Base-by-base conservation (phyloP, 2,329 filamentous ascomycete genomes). In the Exophiala sideris region DNA sequence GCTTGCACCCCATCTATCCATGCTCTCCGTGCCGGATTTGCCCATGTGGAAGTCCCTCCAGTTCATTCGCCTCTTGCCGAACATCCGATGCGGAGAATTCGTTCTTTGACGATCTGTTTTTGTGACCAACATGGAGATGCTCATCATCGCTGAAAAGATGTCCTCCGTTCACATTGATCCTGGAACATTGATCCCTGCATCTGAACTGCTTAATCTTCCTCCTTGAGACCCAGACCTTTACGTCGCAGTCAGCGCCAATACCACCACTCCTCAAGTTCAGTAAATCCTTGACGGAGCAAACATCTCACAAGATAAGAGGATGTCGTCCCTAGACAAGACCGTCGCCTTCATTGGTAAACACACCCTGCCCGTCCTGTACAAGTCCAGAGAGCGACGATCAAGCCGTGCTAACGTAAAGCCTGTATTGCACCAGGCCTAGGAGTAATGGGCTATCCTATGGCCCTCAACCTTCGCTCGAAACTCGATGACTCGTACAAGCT, bases 381-480 rank as follows among this genome's bases (percentile, higher is more conserved):
- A 12, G 2, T 36, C 11, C 33, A 41, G 18, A n/a, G 12, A 7
- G 6, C 5, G 41, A n/a, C 32, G 20, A 32, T 46, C 24, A 36
- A 38, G 24, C 41, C 41, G 34, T 14, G 16, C 14, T 36, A 32
- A 29, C 24, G 4, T 5, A 29, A 3, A 5, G 7, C 7, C 7
- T 29, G 24, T 29, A 1, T 29, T 29, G 24, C 24, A 5, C 24
- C 21, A 61, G 71, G 71, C 49, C 64, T 73, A 1, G 72, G 71
- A 5, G 70, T 73, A 33, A 73, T 74, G 71, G 71, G 71, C 45
- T 73, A 70, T 42, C 70, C 70, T 29, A 73, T 74, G 72, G 71
- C 71, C 21, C 60, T 70, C 11, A 74, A 73, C 52, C 64, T 73
- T 0, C 67, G 71, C 2, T 66, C 68, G 63, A 70, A 71, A 20